These are phyloP conservation scores for Clavispora santaluciae DNA, from an alignment of 805 yeast species.

Conservation along the genomic window DNA sequence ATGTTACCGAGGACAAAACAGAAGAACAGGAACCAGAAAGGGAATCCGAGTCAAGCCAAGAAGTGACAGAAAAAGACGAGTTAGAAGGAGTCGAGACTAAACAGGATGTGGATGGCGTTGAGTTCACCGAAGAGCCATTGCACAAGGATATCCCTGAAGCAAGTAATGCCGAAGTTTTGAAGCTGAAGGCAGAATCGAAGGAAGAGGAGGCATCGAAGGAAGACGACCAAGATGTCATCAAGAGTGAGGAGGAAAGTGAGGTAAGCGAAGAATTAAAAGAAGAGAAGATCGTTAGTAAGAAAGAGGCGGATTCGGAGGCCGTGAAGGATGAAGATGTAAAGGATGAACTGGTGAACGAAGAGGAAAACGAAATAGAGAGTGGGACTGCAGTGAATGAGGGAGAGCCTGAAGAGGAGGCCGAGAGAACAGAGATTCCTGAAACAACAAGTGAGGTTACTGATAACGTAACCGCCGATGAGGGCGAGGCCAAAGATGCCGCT, in stretches of 20 bases:
- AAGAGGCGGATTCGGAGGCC: neutral
- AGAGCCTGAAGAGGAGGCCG: neutral
- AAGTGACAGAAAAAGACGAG: neutral
- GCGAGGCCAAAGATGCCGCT: no score
- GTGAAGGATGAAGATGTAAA: slow-evolving; percentile 2
- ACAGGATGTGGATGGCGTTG: no score
- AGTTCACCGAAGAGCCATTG: no score
- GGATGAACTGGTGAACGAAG: slow-evolving; percentile 4
- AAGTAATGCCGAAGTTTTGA: no score
- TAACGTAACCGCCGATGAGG: no score
- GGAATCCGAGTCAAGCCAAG: neutral
- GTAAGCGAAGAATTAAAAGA: slow-evolving; percentile 1
- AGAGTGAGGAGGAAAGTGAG: neutral
- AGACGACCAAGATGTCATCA: neutral
- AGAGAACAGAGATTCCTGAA: no score
- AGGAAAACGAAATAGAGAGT: no score
- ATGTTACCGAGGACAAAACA: no score
- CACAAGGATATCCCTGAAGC: no score
- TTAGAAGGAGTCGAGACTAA: neutral
- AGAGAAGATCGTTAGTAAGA: neutral
- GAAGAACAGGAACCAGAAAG: neutral
- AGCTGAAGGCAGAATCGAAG: neutral
- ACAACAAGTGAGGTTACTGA: no score
- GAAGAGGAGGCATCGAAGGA: no score
- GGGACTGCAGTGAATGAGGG: no score